Evolutionary conservation across 768 basidiomycete genomes (phyloP), one percentile per base, ranked within the genome.

Genomic region (Pluteus cervinus): DNA sequence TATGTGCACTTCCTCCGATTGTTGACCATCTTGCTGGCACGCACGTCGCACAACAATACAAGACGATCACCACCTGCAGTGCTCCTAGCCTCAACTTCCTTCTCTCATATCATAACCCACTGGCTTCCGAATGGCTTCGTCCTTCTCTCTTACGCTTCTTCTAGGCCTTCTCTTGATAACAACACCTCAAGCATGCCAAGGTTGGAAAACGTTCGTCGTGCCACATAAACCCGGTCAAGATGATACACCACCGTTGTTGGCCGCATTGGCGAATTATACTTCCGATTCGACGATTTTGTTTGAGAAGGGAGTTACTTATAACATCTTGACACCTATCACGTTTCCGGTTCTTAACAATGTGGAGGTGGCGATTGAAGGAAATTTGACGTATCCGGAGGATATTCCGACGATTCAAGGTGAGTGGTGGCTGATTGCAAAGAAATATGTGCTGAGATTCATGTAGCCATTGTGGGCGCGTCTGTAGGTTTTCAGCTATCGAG

Each of bases 291-390:
- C 71, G 4, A 79, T 80, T 46, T 41, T 80, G 4, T 81, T 81
- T 53, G 33, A 69, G 49, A 62, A 72, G 36, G 75, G 76, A 24
- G 54, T 66, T 14, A 74, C 66, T 1, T 82, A 81, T 48, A 81
- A 80, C 46, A 69, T 79, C 5, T 76, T 71, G 49, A 75, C 74
- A 3, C 73, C 78, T 1, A 62, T 79, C 55, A 67, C 60, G 38
- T 81, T 81, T 38, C 73, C 76, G 0, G 50, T 47, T 0, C 50
- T 80, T 36, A 70, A 62, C 23, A 78, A 79, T 42, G 76, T 79
- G 12, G 75, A 77, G 41, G 61, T 81, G 15, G 54, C 55, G 21
- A 63, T 80, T 38, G 68, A 77, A 36, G 78, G 77, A 1, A 80
- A 80, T 39, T 35, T 79, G 43, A 73, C 69, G 3, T 76, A 77